phyloP scores from a whole-genome alignment of 306 rosid species.

The Prunus persica region Prunus_persica_NCBIv2 NC_034015.1:19789001-19789500 shows the following conservation, averaged over 20 bases:
- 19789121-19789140: constrained; percentile 15
- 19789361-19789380: constrained; percentile 92
- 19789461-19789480: not conserved
- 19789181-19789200: constrained; percentile 88
- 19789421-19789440: constrained; percentile 84
- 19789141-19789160: constrained; percentile 61
- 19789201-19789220: constrained; percentile 27
- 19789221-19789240: constrained; percentile 19
- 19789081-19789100: constrained; percentile 24
- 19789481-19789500: not conserved
- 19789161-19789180: constrained; percentile 93
- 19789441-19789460: constrained; percentile 48
- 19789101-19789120: constrained; percentile 9
- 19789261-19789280: too few relatives aligned
- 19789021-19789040: constrained; percentile 98
- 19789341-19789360: constrained; percentile 29
- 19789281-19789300: too few relatives aligned
- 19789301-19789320: not conserved
- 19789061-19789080: constrained; percentile 93
- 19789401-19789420: constrained; percentile 78
- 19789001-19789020: constrained; percentile 94
- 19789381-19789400: constrained; percentile 93
- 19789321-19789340: not conserved
- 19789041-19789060: constrained; percentile 86
- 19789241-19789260: constrained; percentile 5